A percentile compares a stretch with the other conserved stretches of the same genome.
Conservation (phyloP, 805 yeast genomes). For the Metschnikowia kunwiensis region DNA sequence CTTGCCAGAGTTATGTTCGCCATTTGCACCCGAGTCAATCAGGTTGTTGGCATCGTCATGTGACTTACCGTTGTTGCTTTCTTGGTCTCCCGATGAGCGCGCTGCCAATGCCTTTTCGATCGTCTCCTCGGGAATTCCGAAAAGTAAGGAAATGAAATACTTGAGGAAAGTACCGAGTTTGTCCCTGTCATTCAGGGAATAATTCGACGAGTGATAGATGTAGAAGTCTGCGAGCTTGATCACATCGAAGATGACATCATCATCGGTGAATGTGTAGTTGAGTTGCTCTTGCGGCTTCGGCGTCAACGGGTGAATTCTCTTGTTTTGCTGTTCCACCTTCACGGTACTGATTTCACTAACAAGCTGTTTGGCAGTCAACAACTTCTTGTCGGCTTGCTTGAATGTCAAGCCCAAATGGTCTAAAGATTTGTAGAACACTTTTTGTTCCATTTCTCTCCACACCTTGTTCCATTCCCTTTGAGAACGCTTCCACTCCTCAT, state of each 20-base stretch:
- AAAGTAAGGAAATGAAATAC: constrained; percentile 69
- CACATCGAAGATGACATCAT: constrained; percentile 70
- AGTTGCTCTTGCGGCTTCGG: constrained; percentile 81
- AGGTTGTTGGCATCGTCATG: constrained; percentile 17
- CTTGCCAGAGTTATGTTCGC: constrained; percentile 25
- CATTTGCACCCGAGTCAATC: constrained; percentile 7
- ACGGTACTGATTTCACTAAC: constrained; percentile 90
- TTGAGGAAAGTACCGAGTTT: constrained; percentile 67
- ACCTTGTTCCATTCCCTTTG: constrained; percentile 98
- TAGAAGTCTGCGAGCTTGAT: constrained; percentile 63
- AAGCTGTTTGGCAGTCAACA: constrained; percentile 83
- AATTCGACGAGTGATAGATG: constrained; percentile 64
- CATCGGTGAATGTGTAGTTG: constrained; percentile 61
- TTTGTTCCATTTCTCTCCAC: constrained; percentile 98
- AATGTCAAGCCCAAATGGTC: constrained; percentile 95
- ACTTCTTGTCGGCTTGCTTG: constrained; percentile 93
- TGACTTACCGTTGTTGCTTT: constrained; percentile 13
- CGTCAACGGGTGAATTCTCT: constrained; percentile 78
- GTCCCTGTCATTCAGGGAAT: constrained; percentile 78
- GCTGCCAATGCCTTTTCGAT: constrained; percentile 40
- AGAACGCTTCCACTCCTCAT: constrained; percentile 97
- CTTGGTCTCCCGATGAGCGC: constrained; percentile 22
- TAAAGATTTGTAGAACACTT: constrained; percentile 86
- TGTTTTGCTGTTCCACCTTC: constrained; percentile 86
- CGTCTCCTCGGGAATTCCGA: constrained; percentile 51